Evolutionary conservation across 2,329 filamentous ascomycete species (phyloP), one percentile per base, ranked within the genome.

Genomic region (Huntiella bhutanensis): DNA sequence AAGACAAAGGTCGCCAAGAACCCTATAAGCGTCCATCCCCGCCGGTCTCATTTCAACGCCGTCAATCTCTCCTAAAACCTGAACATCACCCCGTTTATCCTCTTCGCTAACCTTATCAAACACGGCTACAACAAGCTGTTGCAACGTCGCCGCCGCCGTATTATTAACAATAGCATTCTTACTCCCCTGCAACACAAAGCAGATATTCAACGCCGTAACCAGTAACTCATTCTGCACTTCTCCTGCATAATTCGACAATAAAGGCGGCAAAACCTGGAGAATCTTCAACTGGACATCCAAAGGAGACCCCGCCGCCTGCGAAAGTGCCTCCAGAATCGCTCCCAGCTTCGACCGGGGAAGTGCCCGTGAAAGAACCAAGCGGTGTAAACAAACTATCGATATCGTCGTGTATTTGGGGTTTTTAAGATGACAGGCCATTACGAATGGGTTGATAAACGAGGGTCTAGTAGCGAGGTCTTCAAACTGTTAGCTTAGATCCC

Each of bases 281-380:
- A 96, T 91, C 62, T 96, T 96, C 53, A 98, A 74, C 58, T 98
- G 91, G 2, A 95, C 82, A 63, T 98, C 91, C 49, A 94, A 64
- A 11, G 75, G 68, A 57, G 84, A 80, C 60, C 68, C 86, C 53
- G 83, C 81, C 42, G 83, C 87, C 58, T 94, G 83, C 58, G 80
- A 80, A 54, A 98, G 70, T 5, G 87, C 86, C 56, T 92, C 82
- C 3, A 98, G 70, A 11, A 94, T 81, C 59, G 94, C 86, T 58
- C 79, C 80, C 46, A 98, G 66, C 53, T 85, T 79, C 46, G 80
- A 75, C 52, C 77, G 74, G 0, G 91, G 82, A 37, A 98, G 67
- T 5, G 82, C 86, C 54, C 77, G 75, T 45, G 82, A 78, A 47
- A 93, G 78, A 47, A 93, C 84, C 49, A 98, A 74, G 42, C 87